Evolutionary conservation across 2,329 filamentous ascomycete species (phyloP), one percentile per base, ranked within the genome.

Genomic region (Phialemoniopsis sp.): DNA sequence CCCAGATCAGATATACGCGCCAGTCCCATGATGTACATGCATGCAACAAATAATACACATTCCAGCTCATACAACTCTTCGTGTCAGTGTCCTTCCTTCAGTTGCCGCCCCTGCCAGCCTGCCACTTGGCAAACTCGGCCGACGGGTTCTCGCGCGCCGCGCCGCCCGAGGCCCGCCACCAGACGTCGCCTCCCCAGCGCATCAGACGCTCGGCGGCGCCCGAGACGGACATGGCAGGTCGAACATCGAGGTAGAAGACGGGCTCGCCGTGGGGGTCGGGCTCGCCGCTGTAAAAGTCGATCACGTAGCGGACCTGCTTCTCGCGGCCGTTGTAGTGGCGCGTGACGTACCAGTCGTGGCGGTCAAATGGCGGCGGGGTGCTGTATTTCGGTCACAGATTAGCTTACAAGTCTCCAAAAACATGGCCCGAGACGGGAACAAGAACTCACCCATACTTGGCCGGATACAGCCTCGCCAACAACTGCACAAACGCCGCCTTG

Each of bases 321-420:
- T 70, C 73, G 42, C 82, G 60, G 19, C 87, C 87, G 39, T 82
- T 72, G 36, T 76, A 64, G 28, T 84, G 76, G 46, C 93, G 77
- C 48, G 87, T 77, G 32, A 98, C 87, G 57, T 85, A 97, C 93
- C 93, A 98, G 60, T 98, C 93, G 60, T 98, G 93, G 45, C 93
- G 81, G 63, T 98, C 93, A 54, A 98, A 98, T 2, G 93, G 93
- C 10, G 89, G 86, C 38, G 89, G 84, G 8, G 84, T 82, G 5
- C 85, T 88, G 46, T 28, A 38, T 26, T 6, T 26, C 21, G 21
- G 6, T 10, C 21, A 26, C n/a, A 26, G 21, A 10, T 26, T 26
- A 26, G 21, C 10, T 26, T 26, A 40, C 35, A 30, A 13, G 32
- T 8, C 16, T 16, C 17, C 21, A 13, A 9, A 12, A 36, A 5